A percentile compares a stretch with the other conserved stretches of the same genome.
phyloP scores from a whole-genome alignment of 352 stramenopile genomes.

The Globisporangium spinosum region DNA sequence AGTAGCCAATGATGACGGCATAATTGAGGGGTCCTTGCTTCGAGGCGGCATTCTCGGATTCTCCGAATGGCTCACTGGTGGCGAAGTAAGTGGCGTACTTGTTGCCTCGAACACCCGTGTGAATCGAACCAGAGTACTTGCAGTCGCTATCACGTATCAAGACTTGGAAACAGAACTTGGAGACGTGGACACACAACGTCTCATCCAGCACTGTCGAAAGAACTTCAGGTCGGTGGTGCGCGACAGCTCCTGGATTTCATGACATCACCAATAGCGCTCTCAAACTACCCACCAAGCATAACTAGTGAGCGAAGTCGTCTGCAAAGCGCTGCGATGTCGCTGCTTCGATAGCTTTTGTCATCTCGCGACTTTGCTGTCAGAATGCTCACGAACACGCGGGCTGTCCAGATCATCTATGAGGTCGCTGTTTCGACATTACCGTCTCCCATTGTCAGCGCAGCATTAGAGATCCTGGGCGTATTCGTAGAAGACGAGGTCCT shows the following conservation, averaged over 20 bases:
- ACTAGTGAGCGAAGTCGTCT: background rate
- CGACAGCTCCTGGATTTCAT: background rate
- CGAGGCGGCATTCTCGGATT: slow-evolving; percentile 9
- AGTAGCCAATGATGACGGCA: background rate
- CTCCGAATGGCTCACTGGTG: slow-evolving; percentile 8
- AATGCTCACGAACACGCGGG: slow-evolving; percentile 13
- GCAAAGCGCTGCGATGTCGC: slow-evolving; percentile 5
- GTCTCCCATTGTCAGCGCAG: background rate
- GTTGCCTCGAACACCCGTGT: background rate
- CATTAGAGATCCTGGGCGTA: slow-evolving; percentile 1
- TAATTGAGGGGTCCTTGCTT: background rate
- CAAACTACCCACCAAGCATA: background rate
- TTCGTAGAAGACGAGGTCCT: slow-evolving; percentile 4
- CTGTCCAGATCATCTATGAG: slow-evolving; percentile 9
- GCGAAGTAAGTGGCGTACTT: background rate
- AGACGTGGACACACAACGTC: background rate
- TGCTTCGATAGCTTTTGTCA: slow-evolving; percentile 6
- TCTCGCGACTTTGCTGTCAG: slow-evolving; percentile 5
- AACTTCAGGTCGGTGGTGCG: background rate
- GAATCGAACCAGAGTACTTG: slow-evolving; percentile 1
- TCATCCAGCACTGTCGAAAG: slow-evolving; percentile 6
- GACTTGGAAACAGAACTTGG: slow-evolving; percentile 9
- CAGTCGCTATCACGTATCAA: background rate
- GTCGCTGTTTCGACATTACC: slow-evolving; percentile 7
- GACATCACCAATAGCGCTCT: background rate